A percentile compares a stretch with the other conserved stretches of the same genome.
These are phyloP conservation scores for Fagus crenata DNA, from an alignment of 306 rosid species.

Conservation along the genomic window DNA sequence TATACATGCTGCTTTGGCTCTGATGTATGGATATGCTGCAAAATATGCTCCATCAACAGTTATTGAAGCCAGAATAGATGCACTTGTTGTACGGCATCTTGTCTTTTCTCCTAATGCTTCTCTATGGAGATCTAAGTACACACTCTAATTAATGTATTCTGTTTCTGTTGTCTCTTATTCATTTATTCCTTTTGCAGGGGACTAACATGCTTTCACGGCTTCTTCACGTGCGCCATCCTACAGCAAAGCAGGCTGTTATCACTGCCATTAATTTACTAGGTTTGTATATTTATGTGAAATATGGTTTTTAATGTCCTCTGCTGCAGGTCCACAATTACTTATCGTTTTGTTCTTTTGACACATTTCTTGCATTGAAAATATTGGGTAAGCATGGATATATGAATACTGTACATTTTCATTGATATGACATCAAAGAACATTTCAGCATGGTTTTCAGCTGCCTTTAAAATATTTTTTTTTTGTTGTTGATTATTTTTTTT, in stretches of 20 bases:
- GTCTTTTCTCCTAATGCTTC: constrained; percentile 28
- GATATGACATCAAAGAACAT: background rate
- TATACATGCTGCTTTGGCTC: constrained; percentile 95
- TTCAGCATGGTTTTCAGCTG: background rate
- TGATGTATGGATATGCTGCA: constrained; percentile 99
- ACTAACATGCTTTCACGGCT: constrained; percentile 94
- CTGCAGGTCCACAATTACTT: background rate
- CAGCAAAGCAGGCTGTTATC: constrained; percentile 95
- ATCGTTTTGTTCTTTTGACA: background rate
- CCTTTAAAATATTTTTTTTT: background rate
- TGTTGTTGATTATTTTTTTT: no score
- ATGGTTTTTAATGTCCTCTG: background rate
- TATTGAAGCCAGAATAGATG: constrained; percentile 96
- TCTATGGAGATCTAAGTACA: constrained; percentile 13
- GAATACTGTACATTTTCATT: background rate
- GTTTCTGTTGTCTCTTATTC: background rate
- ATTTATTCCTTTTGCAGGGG: constrained; percentile 54
- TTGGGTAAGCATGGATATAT: background rate
- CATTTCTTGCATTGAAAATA: background rate
- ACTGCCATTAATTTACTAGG: constrained; percentile 95
- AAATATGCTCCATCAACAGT: constrained; percentile 98
- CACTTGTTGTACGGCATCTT: constrained; percentile 82
- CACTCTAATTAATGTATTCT: background rate
- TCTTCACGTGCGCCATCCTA: constrained; percentile 86
- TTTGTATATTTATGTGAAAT: constrained; percentile 29